These are phyloP conservation scores for Diaporthe sp. DNA, from an alignment of 2,329 filamentous ascomycete genomes.

Conservation along the genomic window DNA sequence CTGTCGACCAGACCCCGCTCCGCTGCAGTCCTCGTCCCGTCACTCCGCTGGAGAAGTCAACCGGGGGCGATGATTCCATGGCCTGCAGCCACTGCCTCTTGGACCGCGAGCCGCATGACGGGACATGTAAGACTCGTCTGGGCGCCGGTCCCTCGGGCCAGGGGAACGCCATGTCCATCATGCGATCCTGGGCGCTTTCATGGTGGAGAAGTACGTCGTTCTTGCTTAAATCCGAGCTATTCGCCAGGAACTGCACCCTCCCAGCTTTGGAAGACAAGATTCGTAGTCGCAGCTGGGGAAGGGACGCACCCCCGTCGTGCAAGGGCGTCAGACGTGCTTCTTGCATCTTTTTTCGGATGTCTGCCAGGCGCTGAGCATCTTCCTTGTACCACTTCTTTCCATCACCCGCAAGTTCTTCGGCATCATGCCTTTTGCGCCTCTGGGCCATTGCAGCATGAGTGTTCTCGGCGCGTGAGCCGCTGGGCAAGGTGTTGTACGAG, in stretches of 20 bases:
- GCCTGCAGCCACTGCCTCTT: background rate
- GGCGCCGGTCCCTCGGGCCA: constrained; percentile 25
- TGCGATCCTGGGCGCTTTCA: background rate
- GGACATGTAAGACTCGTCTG: constrained; percentile 23
- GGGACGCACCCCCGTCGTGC: constrained; percentile 31
- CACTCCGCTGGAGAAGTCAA: constrained; percentile 34
- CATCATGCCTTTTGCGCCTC: background rate
- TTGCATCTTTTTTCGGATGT: background rate
- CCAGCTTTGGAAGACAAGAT: background rate
- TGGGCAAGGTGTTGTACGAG: constrained; percentile 32
- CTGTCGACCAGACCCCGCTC: constrained; percentile 35
- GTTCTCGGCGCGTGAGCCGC: background rate
- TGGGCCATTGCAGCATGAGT: background rate
- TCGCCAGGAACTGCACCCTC: background rate
- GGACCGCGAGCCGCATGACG: constrained; percentile 17
- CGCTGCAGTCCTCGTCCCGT: constrained; percentile 25
- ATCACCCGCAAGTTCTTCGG: background rate
- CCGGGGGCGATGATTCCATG: background rate
- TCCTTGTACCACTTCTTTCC: constrained; percentile 33
- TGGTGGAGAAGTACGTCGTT: background rate
- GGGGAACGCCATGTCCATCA: constrained; percentile 23
- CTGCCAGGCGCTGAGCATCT: constrained; percentile 23
- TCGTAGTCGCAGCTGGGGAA: constrained; percentile 14
- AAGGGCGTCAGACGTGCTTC: background rate
- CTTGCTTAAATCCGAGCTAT: background rate